These are phyloP conservation scores for Recurvomyces mirabilis DNA, from an alignment of 495 filamentous ascomycete genomes.

Conservation along the genomic window DNA sequence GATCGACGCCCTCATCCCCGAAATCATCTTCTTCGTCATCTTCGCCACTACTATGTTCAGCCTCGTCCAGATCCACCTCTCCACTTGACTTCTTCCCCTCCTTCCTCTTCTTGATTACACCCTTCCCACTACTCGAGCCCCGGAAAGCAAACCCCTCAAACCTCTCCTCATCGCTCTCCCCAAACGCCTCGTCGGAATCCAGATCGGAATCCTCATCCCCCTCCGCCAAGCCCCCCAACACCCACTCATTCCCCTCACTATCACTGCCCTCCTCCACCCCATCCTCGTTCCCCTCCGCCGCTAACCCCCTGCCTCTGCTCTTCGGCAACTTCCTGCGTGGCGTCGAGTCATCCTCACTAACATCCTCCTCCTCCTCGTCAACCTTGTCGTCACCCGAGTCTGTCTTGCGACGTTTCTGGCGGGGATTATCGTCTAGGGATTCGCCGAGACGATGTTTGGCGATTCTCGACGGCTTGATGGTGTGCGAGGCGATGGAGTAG, in stretches of 20 bases:
- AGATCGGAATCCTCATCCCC: conserved; percentile 42
- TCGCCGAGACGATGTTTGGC: conserved; percentile 50
- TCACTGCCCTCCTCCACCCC: conserved; percentile 52
- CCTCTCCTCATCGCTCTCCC: conserved; percentile 46
- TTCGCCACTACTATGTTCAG: conserved; percentile 40
- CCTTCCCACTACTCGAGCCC: conserved; percentile 23
- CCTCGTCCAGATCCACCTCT: conserved; percentile 46
- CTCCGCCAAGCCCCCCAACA: conserved; percentile 53
- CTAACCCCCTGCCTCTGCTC: conserved; percentile 13
- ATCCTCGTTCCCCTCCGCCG: conserved; percentile 24
- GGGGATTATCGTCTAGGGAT: conserved; percentile 38
- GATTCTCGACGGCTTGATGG: conserved; percentile 41
- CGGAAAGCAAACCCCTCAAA: conserved; percentile 32
- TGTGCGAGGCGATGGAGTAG: conserved; percentile 64
- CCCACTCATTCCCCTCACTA: conserved; percentile 84
- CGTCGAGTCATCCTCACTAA: conserved; percentile 1
- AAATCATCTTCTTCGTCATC: conserved; percentile 45
- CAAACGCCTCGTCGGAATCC: conserved; percentile 89
- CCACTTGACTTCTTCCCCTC: conserved; percentile 12
- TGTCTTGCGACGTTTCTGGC: conserved; percentile 36
- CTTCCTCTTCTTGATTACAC: conserved; percentile 25
- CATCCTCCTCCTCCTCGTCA: conserved; percentile 31
- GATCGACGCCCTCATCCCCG: conserved; percentile 76
- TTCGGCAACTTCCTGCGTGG: conserved; percentile 26
- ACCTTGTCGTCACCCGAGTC: conserved; percentile 44